Conservation (phyloP, 2,329 filamentous ascomycete species). For the Phyllosticta citriasiana region DNA sequence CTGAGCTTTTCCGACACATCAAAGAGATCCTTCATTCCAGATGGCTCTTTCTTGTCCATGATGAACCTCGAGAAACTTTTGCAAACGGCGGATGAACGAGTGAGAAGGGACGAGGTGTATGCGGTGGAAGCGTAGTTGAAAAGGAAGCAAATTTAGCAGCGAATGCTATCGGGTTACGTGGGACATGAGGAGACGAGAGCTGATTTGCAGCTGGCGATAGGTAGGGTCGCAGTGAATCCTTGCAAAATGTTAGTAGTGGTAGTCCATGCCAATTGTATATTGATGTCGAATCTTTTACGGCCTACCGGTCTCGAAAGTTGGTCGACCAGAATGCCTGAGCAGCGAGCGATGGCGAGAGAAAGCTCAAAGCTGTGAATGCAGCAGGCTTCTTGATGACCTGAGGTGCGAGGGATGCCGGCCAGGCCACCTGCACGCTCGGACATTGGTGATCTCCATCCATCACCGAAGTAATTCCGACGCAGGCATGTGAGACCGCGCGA, state of each 20-base stretch:
- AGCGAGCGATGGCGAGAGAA: too few relatives aligned
- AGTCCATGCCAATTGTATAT: too few relatives aligned
- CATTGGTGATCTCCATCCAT: background rate
- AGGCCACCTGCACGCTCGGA: background rate
- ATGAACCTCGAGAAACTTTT: background rate
- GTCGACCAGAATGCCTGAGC: too few relatives aligned
- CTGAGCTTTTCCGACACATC: constrained; percentile 68
- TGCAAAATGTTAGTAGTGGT: too few relatives aligned
- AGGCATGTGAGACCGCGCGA: background rate
- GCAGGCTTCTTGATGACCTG: background rate
- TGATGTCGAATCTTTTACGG: too few relatives aligned
- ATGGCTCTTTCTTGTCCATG: constrained; percentile 5
- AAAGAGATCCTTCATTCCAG: constrained; percentile 45
- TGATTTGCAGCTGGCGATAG: too few relatives aligned
- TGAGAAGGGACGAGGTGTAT: too few relatives aligned
- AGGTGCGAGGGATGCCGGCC: background rate
- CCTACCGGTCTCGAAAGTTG: too few relatives aligned
- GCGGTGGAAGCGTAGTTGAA: background rate
- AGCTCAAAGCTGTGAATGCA: background rate
- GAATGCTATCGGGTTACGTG: background rate
- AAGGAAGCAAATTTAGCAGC: background rate
- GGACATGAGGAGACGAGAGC: too few relatives aligned
- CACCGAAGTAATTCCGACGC: background rate
- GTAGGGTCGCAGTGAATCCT: too few relatives aligned
- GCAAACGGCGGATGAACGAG: background rate